Evolutionary conservation across 768 basidiomycete genomes (phyloP).

Genomic region (Termitomyces sp.): DNA sequence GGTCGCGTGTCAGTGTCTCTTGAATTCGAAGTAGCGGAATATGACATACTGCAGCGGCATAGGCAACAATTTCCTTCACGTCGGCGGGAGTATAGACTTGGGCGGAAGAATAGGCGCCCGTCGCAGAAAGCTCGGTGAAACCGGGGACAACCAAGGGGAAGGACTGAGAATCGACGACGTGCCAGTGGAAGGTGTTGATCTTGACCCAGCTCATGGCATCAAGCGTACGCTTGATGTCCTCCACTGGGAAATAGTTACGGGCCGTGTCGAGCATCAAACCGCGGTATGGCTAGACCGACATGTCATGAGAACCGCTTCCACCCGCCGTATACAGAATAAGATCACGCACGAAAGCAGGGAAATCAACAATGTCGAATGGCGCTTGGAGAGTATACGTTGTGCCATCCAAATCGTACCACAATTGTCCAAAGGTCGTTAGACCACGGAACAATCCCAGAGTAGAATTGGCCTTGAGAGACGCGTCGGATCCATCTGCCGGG

Average conservation of each 20-base stretch:
- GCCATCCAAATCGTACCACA: constrained; percentile 59
- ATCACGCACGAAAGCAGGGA: constrained; percentile 60
- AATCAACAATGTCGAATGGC: constrained; percentile 57
- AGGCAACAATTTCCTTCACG: constrained; percentile 56
- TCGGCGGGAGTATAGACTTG: constrained; percentile 54
- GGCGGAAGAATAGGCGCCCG: constrained; percentile 63
- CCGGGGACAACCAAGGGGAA: constrained; percentile 69
- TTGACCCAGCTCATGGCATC: constrained; percentile 81
- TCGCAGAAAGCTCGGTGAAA: constrained; percentile 54
- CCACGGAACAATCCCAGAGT: constrained; percentile 70
- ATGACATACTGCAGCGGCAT: constrained; percentile 64
- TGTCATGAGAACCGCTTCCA: neutral
- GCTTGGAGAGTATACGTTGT: constrained; percentile 52
- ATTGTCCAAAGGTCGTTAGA: constrained; percentile 68
- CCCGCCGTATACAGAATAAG: neutral
- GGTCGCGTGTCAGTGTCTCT: neutral
- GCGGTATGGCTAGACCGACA: constrained; percentile 53
- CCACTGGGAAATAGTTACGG: constrained; percentile 66
- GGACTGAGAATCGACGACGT: constrained; percentile 76
- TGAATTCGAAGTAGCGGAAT: neutral
- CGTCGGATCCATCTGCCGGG: constrained; percentile 52
- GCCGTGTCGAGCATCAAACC: constrained; percentile 81
- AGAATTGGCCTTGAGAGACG: constrained; percentile 56
- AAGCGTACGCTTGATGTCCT: constrained; percentile 63
- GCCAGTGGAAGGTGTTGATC: constrained; percentile 84